A percentile compares a stretch with the other conserved stretches of the same genome.
Evolutionary conservation across 371 early-diverging fungal species (phyloP).

Genomic region (Circinella umbellata): DNA sequence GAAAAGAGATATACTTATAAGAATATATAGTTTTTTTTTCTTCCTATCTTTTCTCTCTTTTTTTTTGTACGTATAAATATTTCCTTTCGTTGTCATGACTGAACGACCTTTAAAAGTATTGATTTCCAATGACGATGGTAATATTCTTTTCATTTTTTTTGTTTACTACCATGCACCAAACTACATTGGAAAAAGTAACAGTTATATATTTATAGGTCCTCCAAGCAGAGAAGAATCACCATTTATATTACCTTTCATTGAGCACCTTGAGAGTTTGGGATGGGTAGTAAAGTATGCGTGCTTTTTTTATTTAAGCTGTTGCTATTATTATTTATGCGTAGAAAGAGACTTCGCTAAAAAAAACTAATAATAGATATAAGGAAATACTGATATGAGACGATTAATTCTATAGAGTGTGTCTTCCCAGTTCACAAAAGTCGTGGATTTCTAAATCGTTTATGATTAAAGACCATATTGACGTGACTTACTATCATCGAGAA

Average conservation of each 20-base stretch:
- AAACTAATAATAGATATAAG: background rate
- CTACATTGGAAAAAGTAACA: too few relatives aligned
- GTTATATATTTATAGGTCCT: conserved; percentile 28
- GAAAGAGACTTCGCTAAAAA: background rate
- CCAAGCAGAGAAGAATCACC: conserved; percentile 45
- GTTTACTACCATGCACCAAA: too few relatives aligned
- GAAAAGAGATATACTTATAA: too few relatives aligned
- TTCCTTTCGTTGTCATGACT: background rate
- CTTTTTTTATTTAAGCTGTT: too few relatives aligned
- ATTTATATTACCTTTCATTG: conserved; percentile 46
- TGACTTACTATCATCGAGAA: conserved; percentile 40
- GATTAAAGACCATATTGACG: conserved; percentile 45
- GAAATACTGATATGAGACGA: too few relatives aligned
- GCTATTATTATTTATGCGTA: too few relatives aligned
- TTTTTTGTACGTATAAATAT: background rate
- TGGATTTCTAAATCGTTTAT: conserved; percentile 55
- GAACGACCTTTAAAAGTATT: conserved; percentile 32
- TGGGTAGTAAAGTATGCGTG: conserved; percentile 45
- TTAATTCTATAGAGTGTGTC: conserved; percentile 30
- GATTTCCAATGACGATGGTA: conserved; percentile 48
- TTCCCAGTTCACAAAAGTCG: conserved; percentile 52
- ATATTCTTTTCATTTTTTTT: too few relatives aligned
- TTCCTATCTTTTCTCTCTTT: too few relatives aligned
- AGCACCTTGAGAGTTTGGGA: conserved; percentile 41
- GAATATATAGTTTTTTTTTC: too few relatives aligned